These are phyloP conservation scores for Metschnikowia orientalis DNA, from an alignment of 805 yeast species.

Conservation along the genomic window DNA sequence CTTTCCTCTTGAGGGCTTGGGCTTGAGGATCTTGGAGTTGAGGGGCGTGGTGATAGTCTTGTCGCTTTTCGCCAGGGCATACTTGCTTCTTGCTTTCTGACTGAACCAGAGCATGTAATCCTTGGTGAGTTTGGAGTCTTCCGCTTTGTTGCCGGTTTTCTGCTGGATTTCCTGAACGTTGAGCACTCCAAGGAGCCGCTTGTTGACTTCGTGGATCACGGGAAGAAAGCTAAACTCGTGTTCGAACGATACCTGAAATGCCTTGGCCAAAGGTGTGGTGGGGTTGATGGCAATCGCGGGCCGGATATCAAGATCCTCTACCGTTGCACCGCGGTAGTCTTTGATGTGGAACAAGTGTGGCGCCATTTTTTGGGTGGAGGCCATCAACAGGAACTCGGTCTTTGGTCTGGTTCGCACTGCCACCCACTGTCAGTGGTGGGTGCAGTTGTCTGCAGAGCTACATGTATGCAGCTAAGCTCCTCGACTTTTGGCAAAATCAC, in stretches of 20 bases:
- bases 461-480: too few species aligned
- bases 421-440: too few species aligned
- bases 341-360: conserved; percentile 24
- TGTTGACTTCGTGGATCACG: conserved; percentile 44
- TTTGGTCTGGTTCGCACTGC: too few species aligned
- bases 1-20: conserved; percentile 27
- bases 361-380: too few species aligned
- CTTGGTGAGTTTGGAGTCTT: conserved; percentile 19
- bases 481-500: too few species aligned
- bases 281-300: conserved; percentile 56
- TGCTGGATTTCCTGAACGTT: conserved; percentile 39
- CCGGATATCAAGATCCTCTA: conserved; percentile 55
- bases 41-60: conserved; percentile 16
- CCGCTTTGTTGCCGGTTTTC: conserved; percentile 16
- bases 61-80: conserved; percentile 22
- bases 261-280: conserved; percentile 42
- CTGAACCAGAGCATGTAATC: conserved; percentile 43
- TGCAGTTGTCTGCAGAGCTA: too few species aligned
- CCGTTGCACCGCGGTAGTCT: conserved; percentile 49
- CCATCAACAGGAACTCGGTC: too few species aligned
- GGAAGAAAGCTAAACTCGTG: conserved; percentile 52
- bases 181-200: conserved; percentile 46
- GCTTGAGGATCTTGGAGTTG: conserved; percentile 33
- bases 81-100: conserved; percentile 31
- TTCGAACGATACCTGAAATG: conserved; percentile 53